Base-by-base conservation (phyloP, 1,139 yeast species). In the Kodamaea alishanica region DNA sequence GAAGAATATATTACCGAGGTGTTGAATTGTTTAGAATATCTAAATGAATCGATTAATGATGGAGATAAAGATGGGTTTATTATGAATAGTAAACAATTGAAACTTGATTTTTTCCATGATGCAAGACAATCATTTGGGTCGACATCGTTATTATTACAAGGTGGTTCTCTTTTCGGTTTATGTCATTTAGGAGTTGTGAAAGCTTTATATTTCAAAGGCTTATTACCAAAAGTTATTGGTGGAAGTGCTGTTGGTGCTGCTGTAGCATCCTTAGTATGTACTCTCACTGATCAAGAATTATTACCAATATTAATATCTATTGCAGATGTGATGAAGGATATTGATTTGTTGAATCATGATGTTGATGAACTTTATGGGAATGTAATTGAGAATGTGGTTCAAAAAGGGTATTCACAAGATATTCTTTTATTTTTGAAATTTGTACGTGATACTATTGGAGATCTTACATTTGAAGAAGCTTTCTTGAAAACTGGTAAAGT, bases 191-290 rank as follows among this genome's bases (percentile, higher is more conserved):
- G 98, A 1, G 96, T 90, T 1, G 86, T 90, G 6, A 84, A 84
- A 48, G 92, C 94, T 0, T 65, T 92, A 15, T 77, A 83, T 46
- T 74, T 76, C 48, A 81, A 84, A 45, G 83, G 88, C 0, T 63
- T 90, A 28, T 66, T 90, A 37, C 98, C 98, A 0, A 65, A 84
- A 35, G 85, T 92, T 4, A 78, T 92, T 28, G 86, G 94, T n/a
- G 97, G 97, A 0, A 84, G 92, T 44, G 94, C 96, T 0, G 88
- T 88, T 41, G 97, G 97, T 2, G 95, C 97, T 0, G 84, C 92
- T 1, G 92, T 89, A 22, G 97, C 96, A 0, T 81, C 95, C 0
- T 65, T 88, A 34, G 87, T 85, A 1, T 87, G 97, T 52, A 77
- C 88, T 6, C 65, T 84, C 40, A 64, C 70, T 2, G 79, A 81